These are phyloP conservation scores for sweet orange (Citrus sinensis) DNA, from an alignment of 345 rosid genomes.

Conservation along the genomic window DNA sequence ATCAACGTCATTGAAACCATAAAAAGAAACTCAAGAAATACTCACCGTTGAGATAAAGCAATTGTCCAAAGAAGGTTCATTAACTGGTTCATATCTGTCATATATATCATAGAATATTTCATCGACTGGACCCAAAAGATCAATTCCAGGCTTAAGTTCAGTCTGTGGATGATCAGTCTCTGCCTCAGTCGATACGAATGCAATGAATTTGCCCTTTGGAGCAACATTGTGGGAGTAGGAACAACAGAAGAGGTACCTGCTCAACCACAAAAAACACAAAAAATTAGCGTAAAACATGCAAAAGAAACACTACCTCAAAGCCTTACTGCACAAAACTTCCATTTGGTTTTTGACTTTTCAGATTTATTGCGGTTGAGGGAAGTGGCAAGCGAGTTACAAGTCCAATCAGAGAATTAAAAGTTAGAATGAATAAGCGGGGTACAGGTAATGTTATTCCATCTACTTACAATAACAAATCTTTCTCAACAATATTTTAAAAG, in stretches of 20 bases:
- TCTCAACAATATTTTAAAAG: neutral
- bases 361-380: neutral
- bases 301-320: neutral
- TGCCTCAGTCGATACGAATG: conserved; percentile 90
- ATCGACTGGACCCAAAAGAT: conserved; percentile 79
- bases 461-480: neutral
- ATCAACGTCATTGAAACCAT: neutral
- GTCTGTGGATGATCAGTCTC: conserved; percentile 77
- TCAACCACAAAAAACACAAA: neutral
- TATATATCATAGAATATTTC: conserved; percentile 82
- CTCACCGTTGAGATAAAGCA: conserved; percentile 88
- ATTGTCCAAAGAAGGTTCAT: conserved; percentile 80
- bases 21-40: neutral
- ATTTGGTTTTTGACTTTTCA: neutral
- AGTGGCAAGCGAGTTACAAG: neutral
- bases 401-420: neutral
- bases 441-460: neutral
- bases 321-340: neutral
- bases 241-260: conserved; percentile 95
- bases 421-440: neutral
- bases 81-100: conserved; percentile 79
- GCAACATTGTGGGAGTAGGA: conserved; percentile 95
- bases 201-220: conserved; percentile 90
- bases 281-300: neutral
- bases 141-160: conserved; percentile 81